Evolutionary conservation across 306 rosid species (phyloP).

Genomic region (Casuarina glauca): DNA sequence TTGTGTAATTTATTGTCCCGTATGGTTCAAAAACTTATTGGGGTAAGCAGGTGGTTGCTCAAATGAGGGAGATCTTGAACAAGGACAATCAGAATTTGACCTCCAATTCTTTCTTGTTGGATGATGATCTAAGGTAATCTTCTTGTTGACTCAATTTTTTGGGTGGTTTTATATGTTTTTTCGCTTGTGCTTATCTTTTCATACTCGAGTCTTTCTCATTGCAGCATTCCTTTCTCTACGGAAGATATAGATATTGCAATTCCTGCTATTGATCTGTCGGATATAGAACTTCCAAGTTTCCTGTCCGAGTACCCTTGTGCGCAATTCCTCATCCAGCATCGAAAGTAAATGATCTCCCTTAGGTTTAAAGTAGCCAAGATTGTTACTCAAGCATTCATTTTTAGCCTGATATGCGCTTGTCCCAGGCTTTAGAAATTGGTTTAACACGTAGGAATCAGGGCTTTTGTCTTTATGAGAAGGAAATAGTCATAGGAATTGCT

Average conservation of each 20-base stretch:
- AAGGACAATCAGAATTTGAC: conserved; percentile 84
- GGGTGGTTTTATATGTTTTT: neutral
- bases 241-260: conserved; percentile 93
- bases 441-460: conserved; percentile 14
- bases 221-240: conserved; percentile 97
- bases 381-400: conserved; percentile 14
- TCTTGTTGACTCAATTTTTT: conserved; percentile 17
- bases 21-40: conserved; percentile 28
- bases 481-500: conserved; percentile 19
- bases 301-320: conserved; percentile 70
- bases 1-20: conserved; percentile 1
- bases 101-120: conserved; percentile 96
- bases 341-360: conserved; percentile 33
- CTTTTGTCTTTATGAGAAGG: conserved; percentile 17
- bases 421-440: conserved; percentile 19
- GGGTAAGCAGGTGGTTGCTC: conserved; percentile 79
- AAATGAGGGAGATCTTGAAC: conserved; percentile 90
- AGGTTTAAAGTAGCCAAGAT: conserved; percentile 17
- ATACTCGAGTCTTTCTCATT: conserved; percentile 18
- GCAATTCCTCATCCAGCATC: conserved; percentile 60
- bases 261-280: conserved; percentile 81
- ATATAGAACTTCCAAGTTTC: conserved; percentile 59
- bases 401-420: conserved; percentile 19
- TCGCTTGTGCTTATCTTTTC: neutral
- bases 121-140: conserved; percentile 91